A percentile compares a stretch with the other conserved stretches of the same genome.
These are phyloP conservation scores for Pseudozyma pruni DNA, from an alignment of 1,284 basidiomycete species.

Conservation along the genomic window DNA sequence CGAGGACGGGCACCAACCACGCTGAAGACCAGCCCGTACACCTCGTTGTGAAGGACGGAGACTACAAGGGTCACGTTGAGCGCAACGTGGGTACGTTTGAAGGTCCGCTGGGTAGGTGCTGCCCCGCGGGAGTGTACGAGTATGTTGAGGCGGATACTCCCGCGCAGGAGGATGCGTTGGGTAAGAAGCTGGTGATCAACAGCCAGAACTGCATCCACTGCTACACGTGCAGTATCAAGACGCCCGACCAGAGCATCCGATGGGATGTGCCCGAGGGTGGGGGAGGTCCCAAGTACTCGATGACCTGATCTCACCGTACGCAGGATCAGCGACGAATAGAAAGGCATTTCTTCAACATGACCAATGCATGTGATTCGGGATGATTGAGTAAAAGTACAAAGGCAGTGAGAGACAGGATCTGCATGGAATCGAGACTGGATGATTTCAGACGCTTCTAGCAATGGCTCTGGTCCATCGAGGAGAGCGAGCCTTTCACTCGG, in stretches of 20 bases:
- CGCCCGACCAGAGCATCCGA: conserved; percentile 63
- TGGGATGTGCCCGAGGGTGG: conserved; percentile 66
- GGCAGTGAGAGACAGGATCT: background rate
- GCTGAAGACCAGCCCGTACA: conserved; percentile 95
- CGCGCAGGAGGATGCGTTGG: conserved; percentile 72
- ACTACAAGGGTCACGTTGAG: conserved; percentile 74
- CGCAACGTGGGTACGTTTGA: conserved; percentile 79
- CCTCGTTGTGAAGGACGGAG: conserved; percentile 73
- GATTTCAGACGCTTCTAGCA: too few relatives aligned
- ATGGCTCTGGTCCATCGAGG: too few relatives aligned
- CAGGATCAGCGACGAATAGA: conserved; percentile 1
- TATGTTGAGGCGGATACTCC: conserved; percentile 78
- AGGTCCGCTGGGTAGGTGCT: conserved; percentile 85
- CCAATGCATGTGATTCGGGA: background rate
- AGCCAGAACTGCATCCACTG: conserved; percentile 75
- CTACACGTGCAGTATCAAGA: conserved; percentile 67
- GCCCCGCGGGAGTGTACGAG: conserved; percentile 97
- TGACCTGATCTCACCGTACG: conserved; percentile 39
- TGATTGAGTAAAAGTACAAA: conserved; percentile 28
- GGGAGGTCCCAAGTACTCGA: conserved; percentile 65
- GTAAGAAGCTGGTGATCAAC: conserved; percentile 95
- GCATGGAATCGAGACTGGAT: background rate
- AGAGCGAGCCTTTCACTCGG: conserved; percentile 4
- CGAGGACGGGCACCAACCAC: conserved; percentile 94
- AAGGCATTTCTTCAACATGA: background rate